A percentile compares a stretch with the other conserved stretches of the same genome.
Evolutionary conservation across 441 rosid genomes (phyloP).

Genomic region (Eutrema salsugineum): DNA sequence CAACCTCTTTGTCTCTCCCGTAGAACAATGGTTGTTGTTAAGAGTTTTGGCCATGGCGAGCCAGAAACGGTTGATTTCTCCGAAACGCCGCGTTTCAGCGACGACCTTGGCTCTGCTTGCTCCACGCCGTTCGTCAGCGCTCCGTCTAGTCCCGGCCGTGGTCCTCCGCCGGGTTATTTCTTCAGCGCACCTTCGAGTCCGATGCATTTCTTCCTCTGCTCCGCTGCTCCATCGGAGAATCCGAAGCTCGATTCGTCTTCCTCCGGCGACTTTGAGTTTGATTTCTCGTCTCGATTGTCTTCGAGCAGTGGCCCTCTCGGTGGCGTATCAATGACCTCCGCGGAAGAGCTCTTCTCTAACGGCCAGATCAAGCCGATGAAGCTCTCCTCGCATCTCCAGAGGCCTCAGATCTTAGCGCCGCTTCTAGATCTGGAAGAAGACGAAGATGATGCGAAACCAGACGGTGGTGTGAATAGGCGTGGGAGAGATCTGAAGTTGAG

Average conservation of each 20-base stretch:
- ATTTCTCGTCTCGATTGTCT: slow-evolving; percentile 63
- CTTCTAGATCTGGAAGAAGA: slow-evolving; percentile 71
- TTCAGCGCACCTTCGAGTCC: slow-evolving; percentile 98
- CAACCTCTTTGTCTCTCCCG: neutral
- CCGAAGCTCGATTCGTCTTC: slow-evolving; percentile 27
- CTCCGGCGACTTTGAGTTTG: slow-evolving; percentile 68
- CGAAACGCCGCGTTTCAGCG: slow-evolving; percentile 30
- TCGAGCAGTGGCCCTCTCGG: slow-evolving; percentile 42
- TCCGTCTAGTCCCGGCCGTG: slow-evolving; percentile 95
- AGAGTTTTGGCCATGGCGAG: slow-evolving; percentile 23
- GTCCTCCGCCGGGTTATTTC: slow-evolving; percentile 57
- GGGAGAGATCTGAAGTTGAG: slow-evolving; percentile 73
- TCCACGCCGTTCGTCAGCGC: slow-evolving; percentile 95
- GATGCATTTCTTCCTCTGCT: slow-evolving; percentile 68
- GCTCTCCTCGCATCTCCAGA: slow-evolving; percentile 75
- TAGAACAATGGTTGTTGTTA: slow-evolving; percentile 15
- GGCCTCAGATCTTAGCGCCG: slow-evolving; percentile 72
- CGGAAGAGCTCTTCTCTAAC: slow-evolving; percentile 88
- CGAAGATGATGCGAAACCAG: slow-evolving; percentile 6
- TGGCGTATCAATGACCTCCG: slow-evolving; percentile 74
- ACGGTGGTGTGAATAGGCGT: slow-evolving; percentile 18
- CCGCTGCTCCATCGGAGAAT: slow-evolving; percentile 29
- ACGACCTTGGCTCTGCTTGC: slow-evolving; percentile 55
- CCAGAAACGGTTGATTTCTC: slow-evolving; percentile 8
- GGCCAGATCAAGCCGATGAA: slow-evolving; percentile 94